Base-by-base conservation (phyloP, 345 rosid species). In the Heritiera fomes region DNA sequence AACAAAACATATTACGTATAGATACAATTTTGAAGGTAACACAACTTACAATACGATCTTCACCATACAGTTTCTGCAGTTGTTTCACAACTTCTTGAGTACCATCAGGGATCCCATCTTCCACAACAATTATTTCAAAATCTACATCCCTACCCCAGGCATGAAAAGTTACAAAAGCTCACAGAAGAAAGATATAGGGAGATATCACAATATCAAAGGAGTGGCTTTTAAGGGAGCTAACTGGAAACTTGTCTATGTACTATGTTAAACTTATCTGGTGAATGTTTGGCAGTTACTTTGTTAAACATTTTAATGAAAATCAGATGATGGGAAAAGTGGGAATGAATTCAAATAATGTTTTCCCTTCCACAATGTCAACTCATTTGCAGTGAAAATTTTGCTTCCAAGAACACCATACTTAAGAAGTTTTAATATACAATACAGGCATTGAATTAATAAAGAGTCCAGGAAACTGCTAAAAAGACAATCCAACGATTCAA, bases 71-170 rank as follows among this genome's bases (percentile, higher is more conserved):
- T 41, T 88, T 81, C 83, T 94, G 99, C 75, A 96, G 83, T 62
- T 96, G 95, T 77, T 85, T 91, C 41, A 94, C 94, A 75, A 94
- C 77, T 75, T 92, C 98, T 76, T 96, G 98, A 45, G 99, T 95
- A 53, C 94, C 99, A 79, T 94, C 99, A 38, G 97, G 99, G 75
- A 98, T 96, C 85, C 98, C 98, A 81, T 94, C 99, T 75, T 96
- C 99, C 81, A 96, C 98, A 64, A 96, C 86, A 76, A 94, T 90
- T 58, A 94, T 88, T 85, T 96, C 98, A 73, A 92, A 94, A 78
- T 96, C 93, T 40, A 89, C 90, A 86, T 90, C 91, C 83, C 97
- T 92, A 67, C 55, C 23, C 58, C 34, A 43, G 20, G 0, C 74
- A 66, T 61, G 43, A 32, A 12, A 45, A 45, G 55, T 68, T 68